Conservation (phyloP, 192 early-diverging fungal species). For the Rhizophagus sp. region DNA sequence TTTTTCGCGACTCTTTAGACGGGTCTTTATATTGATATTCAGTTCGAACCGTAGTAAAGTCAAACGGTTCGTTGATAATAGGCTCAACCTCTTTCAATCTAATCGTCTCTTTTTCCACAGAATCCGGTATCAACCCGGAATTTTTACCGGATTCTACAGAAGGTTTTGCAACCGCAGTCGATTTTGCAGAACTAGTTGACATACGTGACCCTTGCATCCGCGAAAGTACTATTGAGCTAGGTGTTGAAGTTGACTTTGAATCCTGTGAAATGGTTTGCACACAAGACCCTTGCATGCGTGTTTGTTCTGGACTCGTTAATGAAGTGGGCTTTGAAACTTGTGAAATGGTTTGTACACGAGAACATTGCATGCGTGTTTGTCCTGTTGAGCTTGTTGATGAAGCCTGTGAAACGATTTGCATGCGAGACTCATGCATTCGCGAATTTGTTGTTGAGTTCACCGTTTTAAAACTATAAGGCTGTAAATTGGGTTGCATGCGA, state of each 20-base stretch:
- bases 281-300: not conserved
- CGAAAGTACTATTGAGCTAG: not conserved
- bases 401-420: not conserved
- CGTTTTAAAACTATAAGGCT: not conserved
- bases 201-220: not conserved
- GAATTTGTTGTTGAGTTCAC: not conserved
- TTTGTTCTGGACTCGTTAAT: not conserved
- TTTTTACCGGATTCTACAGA: not conserved
- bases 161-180: not conserved
- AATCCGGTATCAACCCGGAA: not conserved
- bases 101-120: not conserved
- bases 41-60: not conserved
- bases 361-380: not conserved
- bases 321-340: not conserved
- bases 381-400: not conserved
- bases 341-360: not conserved
- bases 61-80: not conserved
- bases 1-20: not conserved
- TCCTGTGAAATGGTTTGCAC: not conserved
- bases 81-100: not conserved
- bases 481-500: not conserved
- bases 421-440: not conserved
- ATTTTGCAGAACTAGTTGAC: not conserved
- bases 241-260: not conserved
- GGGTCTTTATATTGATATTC: not conserved